phyloP scores from a whole-genome alignment of 2,329 filamentous ascomycete species.

The Zelopaecilomyces penicillatus region DNA sequence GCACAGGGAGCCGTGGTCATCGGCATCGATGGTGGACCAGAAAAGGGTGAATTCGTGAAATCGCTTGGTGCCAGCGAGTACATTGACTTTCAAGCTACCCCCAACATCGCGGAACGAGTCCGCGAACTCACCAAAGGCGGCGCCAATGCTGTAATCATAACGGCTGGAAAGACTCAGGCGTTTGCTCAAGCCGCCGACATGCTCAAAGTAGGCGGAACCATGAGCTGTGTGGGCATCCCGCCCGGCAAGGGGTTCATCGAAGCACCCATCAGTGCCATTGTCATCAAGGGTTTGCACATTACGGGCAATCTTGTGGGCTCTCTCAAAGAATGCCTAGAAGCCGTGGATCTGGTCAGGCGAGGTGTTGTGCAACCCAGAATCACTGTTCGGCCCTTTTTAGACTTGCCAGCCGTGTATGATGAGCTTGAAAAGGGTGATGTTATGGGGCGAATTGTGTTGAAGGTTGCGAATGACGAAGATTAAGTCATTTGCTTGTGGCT shows the following conservation, averaged over 20 bases:
- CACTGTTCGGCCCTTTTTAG: constrained; percentile 8
- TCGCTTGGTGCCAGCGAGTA: constrained; percentile 6
- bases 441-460: constrained; percentile 9
- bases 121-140: constrained; percentile 8
- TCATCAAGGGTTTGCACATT: constrained; percentile 10
- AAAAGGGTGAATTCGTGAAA: constrained; percentile 10
- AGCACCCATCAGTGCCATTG: constrained; percentile 11
- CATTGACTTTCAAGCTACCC: constrained; percentile 10
- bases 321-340: constrained; percentile 13
- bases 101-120: constrained; percentile 1
- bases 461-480: constrained; percentile 12
- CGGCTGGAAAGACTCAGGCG: constrained; percentile 9
- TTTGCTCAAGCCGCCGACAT: constrained; percentile 11
- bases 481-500: no score
- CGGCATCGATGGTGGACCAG: constrained; percentile 6
- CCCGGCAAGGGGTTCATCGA: constrained; percentile 9
- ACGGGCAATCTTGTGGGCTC: constrained; percentile 12
- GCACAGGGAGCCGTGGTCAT: constrained; percentile 10
- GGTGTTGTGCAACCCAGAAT: constrained; percentile 11
- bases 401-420: constrained; percentile 9
- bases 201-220: constrained; percentile 10
- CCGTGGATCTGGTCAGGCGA: constrained; percentile 10
- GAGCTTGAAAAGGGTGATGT: constrained; percentile 11
- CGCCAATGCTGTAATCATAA: constrained; percentile 11
- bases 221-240: constrained; percentile 12